These are phyloP conservation scores for Murraya koenigii DNA, from an alignment of 345 rosid genomes.

Conservation along the genomic window DNA sequence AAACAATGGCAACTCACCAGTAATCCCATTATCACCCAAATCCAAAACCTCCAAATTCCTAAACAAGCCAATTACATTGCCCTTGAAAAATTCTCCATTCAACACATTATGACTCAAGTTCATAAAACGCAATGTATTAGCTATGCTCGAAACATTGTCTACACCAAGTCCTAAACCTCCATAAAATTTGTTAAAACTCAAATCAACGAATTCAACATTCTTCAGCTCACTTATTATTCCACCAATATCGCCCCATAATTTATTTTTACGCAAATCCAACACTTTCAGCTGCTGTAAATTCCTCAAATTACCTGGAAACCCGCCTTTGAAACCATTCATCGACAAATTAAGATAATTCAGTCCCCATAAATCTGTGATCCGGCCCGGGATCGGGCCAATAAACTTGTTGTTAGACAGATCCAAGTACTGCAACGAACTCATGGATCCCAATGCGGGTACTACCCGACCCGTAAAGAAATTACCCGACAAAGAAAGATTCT, in stretches of 20 bases:
- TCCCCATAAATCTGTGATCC: slow-evolving; percentile 73
- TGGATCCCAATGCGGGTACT: slow-evolving; percentile 69
- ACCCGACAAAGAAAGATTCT: slow-evolving; percentile 66
- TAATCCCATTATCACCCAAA: slow-evolving; percentile 48
- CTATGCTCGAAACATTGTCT: slow-evolving; percentile 64
- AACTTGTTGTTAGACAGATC: slow-evolving; percentile 83
- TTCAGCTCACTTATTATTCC: slow-evolving; percentile 49
- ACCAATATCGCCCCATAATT: slow-evolving; percentile 56
- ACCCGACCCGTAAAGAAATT: slow-evolving; percentile 82
- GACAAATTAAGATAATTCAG: slow-evolving; percentile 73
- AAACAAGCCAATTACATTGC: slow-evolving; percentile 54
- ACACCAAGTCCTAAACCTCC: slow-evolving; percentile 48
- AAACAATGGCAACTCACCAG: slow-evolving; percentile 64
- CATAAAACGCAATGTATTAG: slow-evolving; percentile 58
- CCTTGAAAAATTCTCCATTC: slow-evolving; percentile 49
- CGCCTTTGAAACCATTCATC: slow-evolving; percentile 59
- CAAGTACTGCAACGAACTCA: slow-evolving; percentile 60
- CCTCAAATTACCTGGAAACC: slow-evolving; percentile 59
- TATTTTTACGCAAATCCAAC: slow-evolving; percentile 66
- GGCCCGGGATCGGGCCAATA: slow-evolving; percentile 81
- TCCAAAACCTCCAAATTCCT: slow-evolving; percentile 70
- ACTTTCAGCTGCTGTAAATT: slow-evolving; percentile 76
- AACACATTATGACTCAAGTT: slow-evolving; percentile 68
- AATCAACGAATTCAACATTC: slow-evolving; percentile 78
- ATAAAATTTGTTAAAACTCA: slow-evolving; percentile 63